Base-by-base conservation (phyloP, 306 rosid species). In the Vigna unguiculata region DNA sequence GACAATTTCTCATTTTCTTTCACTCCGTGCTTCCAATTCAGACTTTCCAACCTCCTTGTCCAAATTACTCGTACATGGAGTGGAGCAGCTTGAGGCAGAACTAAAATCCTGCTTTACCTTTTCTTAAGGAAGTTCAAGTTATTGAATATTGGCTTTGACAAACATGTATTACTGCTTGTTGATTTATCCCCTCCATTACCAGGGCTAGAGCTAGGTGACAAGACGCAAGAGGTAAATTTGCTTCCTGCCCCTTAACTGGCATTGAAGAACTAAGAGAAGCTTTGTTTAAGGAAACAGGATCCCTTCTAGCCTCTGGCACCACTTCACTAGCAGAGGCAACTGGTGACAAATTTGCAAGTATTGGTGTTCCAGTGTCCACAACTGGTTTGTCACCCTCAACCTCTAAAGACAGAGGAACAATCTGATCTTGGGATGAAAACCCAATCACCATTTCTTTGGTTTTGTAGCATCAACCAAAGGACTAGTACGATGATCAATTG, bases 121-220 rank as follows among this genome's bases (percentile, higher is more conserved):
- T 84, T 91, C 89, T 86, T 92, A 53, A 80, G 73, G 78, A 88
- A 83, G 79, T 79, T 90, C 82, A 83, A 88, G 89, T 85, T 82
- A 80, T 88, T 82, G 79, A 89, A 84, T 70, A 80, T 77, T 25
- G 93, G 89, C 86, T 83, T 90, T 34, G 88, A 74, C 66, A 86
- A 83, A 76, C 93, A 80, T 79, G 86, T 76, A 81, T 60, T 74
- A 77, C 79, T 86, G 85, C 86, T 85, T 69, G 86, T 61, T 48
- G 87, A 75, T 85, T 89, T 94, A 76, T 82, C 91, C 60, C 72
- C 86, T 80, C 67, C 88, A 75, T 78, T 81, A 22, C 62, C 81
- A 65, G 81, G 45, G 69, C 82, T 58, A 65, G 89, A 84, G 81
- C 85, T 65, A 32, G 91, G 71, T 49, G 79, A 83, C 90, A 85